Evolutionary conservation across 169 alveolate genomes (phyloP).

Genomic region (Toxoplasma gondii): DNA sequence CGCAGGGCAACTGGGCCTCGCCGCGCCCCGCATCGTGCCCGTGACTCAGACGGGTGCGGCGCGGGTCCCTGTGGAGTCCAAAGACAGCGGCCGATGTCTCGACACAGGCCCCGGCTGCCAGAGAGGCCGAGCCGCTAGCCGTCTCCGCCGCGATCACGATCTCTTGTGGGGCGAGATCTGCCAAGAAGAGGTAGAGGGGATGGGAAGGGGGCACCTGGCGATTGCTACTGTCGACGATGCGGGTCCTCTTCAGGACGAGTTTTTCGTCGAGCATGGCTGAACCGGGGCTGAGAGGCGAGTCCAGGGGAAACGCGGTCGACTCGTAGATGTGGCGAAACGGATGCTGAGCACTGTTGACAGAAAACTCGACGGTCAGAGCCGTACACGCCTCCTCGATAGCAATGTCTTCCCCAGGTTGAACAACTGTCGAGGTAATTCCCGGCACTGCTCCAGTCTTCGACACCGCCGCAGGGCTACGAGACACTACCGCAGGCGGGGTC

Average conservation of each 20-base stretch:
- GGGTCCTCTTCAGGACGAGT: neutral
- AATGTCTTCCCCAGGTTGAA: conserved; percentile 50
- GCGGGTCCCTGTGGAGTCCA: too few species aligned
- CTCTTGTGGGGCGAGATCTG: neutral
- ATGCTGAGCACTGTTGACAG: conserved; percentile 11
- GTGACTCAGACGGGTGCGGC: too few species aligned
- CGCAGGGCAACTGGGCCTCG: too few species aligned
- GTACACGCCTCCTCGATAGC: conserved; percentile 40
- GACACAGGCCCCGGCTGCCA: too few species aligned
- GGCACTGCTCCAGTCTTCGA: neutral
- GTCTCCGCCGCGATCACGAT: neutral
- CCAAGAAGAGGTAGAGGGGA: neutral
- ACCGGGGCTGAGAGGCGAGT: neutral
- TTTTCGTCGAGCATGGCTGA: neutral
- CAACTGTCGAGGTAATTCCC: neutral
- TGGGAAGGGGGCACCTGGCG: neutral
- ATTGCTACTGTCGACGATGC: neutral
- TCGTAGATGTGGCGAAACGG: conserved; percentile 56
- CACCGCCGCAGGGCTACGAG: neutral
- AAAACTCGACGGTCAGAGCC: conserved; percentile 55
- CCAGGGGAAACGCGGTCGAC: conserved; percentile 46
- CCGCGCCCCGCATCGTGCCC: too few species aligned
- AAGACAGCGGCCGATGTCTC: too few species aligned
- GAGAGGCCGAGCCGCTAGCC: neutral
- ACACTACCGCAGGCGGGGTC: neutral